Conservation (phyloP, 352 stramenopile genomes). For the Globisporangium spinosum region DNA sequence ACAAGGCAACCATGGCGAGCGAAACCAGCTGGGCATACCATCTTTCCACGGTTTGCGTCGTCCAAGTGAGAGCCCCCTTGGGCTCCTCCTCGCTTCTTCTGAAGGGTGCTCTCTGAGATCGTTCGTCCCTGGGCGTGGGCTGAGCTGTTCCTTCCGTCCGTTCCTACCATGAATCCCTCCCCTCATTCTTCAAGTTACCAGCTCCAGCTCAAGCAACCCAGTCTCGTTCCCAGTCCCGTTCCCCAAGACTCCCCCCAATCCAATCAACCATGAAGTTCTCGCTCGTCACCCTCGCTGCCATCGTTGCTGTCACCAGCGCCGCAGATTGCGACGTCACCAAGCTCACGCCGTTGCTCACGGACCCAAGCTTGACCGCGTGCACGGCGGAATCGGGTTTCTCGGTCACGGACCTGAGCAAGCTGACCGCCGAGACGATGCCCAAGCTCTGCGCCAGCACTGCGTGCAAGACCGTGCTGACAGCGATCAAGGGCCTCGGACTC, state of each 20-base stretch:
- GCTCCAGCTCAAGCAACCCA: neutral
- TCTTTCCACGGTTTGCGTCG: neutral
- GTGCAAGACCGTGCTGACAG: slow-evolving; percentile 21
- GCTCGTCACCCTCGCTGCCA: slow-evolving; percentile 10
- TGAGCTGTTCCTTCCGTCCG: neutral
- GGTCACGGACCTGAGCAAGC: slow-evolving; percentile 2
- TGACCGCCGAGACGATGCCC: slow-evolving; percentile 8
- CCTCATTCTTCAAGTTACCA: slow-evolving; percentile 9
- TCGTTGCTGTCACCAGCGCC: slow-evolving; percentile 6
- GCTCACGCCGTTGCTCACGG: slow-evolving; percentile 8
- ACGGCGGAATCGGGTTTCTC: slow-evolving; percentile 28
- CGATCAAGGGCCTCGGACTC: slow-evolving; percentile 21
- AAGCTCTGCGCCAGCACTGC: slow-evolving; percentile 24
- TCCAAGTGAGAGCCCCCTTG: neutral
- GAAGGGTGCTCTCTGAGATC: neutral
- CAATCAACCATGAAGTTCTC: slow-evolving; percentile 13
- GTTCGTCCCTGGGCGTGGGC: neutral
- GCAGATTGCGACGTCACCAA: slow-evolving; percentile 9
- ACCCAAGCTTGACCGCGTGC: slow-evolving; percentile 5
- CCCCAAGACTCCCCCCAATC: no score
- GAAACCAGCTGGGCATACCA: neutral
- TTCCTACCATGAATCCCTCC: neutral
- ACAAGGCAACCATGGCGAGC: neutral
- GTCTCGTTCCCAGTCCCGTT: neutral
- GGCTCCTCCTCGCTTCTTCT: neutral